Evolutionary conservation across 2,329 filamentous ascomycete genomes (phyloP).

Genomic region (Golovinomyces cichoracearum): DNA sequence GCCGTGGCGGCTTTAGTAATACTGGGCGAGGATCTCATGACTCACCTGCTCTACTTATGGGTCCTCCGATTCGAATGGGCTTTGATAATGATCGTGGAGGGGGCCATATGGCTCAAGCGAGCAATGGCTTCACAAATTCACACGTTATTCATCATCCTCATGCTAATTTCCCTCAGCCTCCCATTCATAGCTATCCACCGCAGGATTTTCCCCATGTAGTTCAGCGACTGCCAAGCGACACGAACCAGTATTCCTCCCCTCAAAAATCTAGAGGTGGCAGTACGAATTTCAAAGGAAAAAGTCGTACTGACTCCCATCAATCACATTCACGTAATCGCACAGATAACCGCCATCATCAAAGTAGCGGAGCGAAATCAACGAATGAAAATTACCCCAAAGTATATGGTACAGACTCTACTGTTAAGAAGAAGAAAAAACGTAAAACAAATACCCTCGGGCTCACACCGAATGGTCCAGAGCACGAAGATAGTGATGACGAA

Average conservation of each 20-base stretch:
- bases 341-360: conserved; percentile 11
- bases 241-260: conserved; percentile 16
- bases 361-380: conserved; percentile 9
- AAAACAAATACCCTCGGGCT: conserved; percentile 48
- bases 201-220: conserved; percentile 14
- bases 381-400: conserved; percentile 21
- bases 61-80: conserved; percentile 27
- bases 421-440: conserved; percentile 40
- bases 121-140: conserved; percentile 19
- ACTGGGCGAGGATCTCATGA: conserved; percentile 20
- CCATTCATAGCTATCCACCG: conserved; percentile 18
- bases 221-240: conserved; percentile 15
- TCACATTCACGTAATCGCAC: conserved; percentile 16
- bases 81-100: conserved; percentile 23
- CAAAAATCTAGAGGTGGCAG: conserved; percentile 16
- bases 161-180: conserved; percentile 13
- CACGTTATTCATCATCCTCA: conserved; percentile 14
- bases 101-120: conserved; percentile 19
- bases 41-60: conserved; percentile 21
- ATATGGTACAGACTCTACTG: conserved; percentile 20
- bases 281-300: conserved; percentile 15
- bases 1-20: conserved; percentile 16
- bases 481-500: conserved; percentile 37
- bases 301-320: conserved; percentile 18
- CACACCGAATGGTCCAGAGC: conserved; percentile 26